Evolutionary conservation across 2,329 filamentous ascomycete genomes (phyloP).

Genomic region (Calonectria naviculata): DNA sequence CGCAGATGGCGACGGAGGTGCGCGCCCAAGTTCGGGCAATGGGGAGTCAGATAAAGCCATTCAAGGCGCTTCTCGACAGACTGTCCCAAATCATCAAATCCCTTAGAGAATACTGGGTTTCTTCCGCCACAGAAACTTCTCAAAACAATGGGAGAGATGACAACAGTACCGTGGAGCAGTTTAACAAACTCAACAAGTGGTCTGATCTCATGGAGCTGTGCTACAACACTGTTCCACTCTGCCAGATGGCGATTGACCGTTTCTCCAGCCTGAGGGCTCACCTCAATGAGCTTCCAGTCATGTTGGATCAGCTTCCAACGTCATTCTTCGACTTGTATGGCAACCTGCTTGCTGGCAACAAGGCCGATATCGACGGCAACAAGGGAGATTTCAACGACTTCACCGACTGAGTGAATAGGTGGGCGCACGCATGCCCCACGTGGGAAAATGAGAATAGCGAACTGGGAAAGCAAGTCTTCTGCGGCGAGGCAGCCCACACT

Average conservation of each 20-base stretch:
- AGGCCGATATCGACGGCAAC: not conserved
- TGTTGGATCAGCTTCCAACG: not conserved
- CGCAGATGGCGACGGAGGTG: not conserved
- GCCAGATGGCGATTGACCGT: not conserved
- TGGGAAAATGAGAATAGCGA: not conserved
- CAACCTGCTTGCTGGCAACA: not conserved
- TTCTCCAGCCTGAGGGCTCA: not conserved
- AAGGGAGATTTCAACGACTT: not conserved
- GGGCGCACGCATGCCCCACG: not conserved
- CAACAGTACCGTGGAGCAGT: not conserved
- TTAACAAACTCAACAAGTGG: not conserved
- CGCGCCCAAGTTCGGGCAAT: not conserved
- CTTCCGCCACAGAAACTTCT: not conserved
- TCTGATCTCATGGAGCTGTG: not conserved
- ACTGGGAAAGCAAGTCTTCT: not conserved
- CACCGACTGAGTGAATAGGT: not conserved
- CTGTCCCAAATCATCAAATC: not conserved
- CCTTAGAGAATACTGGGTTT: not conserved
- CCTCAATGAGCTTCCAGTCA: not conserved
- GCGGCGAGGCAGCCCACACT: not conserved
- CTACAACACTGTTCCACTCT: not conserved
- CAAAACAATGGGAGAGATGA: not conserved
- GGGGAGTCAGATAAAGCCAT: not conserved
- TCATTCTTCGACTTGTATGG: not conserved
- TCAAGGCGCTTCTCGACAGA: not conserved